A percentile compares a stretch with the other conserved stretches of the same genome.
Evolutionary conservation across 257 asterid genomes (phyloP).

Genomic region (Coffea eugenioides): DNA sequence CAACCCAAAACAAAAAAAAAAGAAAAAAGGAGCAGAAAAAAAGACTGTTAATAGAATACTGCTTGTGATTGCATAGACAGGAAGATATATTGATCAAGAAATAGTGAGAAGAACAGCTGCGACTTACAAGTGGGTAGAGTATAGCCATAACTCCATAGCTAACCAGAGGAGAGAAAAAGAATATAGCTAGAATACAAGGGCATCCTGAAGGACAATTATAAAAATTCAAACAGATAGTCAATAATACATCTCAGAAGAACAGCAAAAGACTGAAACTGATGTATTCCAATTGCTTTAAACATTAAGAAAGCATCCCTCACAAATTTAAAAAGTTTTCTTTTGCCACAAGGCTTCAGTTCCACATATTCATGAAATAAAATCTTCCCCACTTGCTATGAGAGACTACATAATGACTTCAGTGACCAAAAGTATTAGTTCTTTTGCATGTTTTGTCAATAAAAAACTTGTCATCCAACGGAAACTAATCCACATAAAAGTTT

Average conservation of each 20-base stretch:
- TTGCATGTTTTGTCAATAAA: background rate
- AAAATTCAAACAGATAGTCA: constrained; percentile 7
- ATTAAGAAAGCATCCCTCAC: background rate
- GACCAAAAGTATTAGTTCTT: background rate
- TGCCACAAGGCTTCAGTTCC: background rate
- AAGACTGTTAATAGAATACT: background rate
- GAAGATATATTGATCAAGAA: background rate
- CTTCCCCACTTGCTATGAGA: background rate
- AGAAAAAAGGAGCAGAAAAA: background rate
- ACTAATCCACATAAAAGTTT: background rate
- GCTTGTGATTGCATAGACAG: background rate
- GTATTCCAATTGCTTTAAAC: too few relatives aligned
- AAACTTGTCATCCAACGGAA: background rate
- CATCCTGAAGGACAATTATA: constrained; percentile 52
- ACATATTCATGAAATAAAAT: too few relatives aligned
- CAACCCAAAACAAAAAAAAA: too few relatives aligned
- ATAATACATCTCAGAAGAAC: background rate
- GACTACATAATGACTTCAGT: background rate
- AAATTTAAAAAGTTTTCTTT: background rate
- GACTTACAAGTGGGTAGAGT: constrained; percentile 78
- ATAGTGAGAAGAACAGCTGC: background rate
- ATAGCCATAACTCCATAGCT: constrained; percentile 96
- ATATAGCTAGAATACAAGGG: constrained; percentile 77
- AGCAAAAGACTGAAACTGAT: background rate
- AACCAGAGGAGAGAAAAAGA: constrained; percentile 80